phyloP scores from a whole-genome alignment of 805 yeast genomes.

The Naumovozyma baii region DNA sequence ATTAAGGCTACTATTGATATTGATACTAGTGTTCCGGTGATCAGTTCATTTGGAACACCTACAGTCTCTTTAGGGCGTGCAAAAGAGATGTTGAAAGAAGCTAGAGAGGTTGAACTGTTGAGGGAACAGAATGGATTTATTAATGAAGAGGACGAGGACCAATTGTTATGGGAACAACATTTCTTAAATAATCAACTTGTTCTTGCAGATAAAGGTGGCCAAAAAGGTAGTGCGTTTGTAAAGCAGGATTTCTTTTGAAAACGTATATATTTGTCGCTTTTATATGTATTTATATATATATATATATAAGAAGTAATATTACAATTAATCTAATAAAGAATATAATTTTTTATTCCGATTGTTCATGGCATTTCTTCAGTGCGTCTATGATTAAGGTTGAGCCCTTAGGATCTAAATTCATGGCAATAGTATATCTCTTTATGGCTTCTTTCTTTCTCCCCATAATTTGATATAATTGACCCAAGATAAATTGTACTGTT shows the following conservation, averaged over 20 bases:
- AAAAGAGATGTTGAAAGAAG: conserved; percentile 71
- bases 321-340: conserved; percentile 2
- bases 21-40: conserved; percentile 84
- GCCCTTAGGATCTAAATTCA: conserved; percentile 88
- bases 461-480: conserved; percentile 72
- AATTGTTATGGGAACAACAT: conserved; percentile 25
- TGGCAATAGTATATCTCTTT: conserved; percentile 76
- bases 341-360: conserved; percentile 8
- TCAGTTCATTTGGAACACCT: conserved; percentile 90
- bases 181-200: conserved; percentile 8
- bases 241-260: not conserved
- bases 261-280: not conserved
- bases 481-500: conserved; percentile 80
- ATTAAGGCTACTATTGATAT: conserved; percentile 94
- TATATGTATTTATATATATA: conserved; percentile 4
- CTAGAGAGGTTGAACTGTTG: conserved; percentile 58
- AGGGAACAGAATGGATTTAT: conserved; percentile 36
- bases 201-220: not conserved
- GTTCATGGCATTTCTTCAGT: conserved; percentile 42
- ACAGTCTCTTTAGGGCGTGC: conserved; percentile 82
- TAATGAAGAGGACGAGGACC: conserved; percentile 26
- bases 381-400: conserved; percentile 79
- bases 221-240: not conserved
- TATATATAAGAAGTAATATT: conserved; percentile 2
- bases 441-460: conserved; percentile 71